Evolutionary conservation across 1,284 basidiomycete genomes (phyloP).

Genomic region (Earliella scabrosa): DNA sequence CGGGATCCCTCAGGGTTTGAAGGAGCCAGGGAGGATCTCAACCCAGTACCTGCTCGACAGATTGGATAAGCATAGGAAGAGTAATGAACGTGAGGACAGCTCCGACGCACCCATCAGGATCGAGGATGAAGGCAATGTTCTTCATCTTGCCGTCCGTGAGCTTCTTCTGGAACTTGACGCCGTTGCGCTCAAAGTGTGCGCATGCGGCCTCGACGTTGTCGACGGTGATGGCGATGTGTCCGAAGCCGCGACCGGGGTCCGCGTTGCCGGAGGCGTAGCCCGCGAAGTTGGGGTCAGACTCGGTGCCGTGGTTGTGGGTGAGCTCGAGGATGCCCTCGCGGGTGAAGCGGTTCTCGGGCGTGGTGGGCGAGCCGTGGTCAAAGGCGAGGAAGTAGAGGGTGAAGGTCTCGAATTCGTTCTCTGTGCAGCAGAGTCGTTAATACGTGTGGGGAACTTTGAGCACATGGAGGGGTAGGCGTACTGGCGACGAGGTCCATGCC

Average conservation of each 20-base stretch:
- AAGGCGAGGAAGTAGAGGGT: constrained; percentile 85
- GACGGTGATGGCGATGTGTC: constrained; percentile 87
- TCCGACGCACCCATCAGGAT: constrained; percentile 65
- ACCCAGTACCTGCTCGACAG: constrained; percentile 26
- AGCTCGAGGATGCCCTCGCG: constrained; percentile 87
- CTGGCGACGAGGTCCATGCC: constrained; percentile 87
- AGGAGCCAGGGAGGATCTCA: constrained; percentile 23
- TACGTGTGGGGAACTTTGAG: neutral
- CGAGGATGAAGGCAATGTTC: constrained; percentile 87
- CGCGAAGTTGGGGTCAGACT: constrained; percentile 75
- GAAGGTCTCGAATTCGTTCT: constrained; percentile 60
- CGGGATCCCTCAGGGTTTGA: constrained; percentile 1
- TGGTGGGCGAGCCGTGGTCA: constrained; percentile 58
- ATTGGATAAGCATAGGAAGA: neutral
- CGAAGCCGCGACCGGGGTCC: constrained; percentile 84
- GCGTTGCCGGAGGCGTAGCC: constrained; percentile 86
- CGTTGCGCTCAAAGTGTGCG: constrained; percentile 80
- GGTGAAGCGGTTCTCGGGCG: constrained; percentile 48
- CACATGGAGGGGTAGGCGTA: constrained; percentile 31
- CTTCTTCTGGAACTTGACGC: constrained; percentile 89
- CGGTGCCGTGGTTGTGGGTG: constrained; percentile 91
- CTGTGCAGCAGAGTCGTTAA: constrained; percentile 37
- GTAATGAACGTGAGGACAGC: neutral
- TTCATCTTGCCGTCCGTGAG: constrained; percentile 87
- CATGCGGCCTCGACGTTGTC: constrained; percentile 87